Evolutionary conservation across 1,284 basidiomycete genomes (phyloP), one percentile per base, ranked within the genome.

Genomic region (Termitomyces sp.): DNA sequence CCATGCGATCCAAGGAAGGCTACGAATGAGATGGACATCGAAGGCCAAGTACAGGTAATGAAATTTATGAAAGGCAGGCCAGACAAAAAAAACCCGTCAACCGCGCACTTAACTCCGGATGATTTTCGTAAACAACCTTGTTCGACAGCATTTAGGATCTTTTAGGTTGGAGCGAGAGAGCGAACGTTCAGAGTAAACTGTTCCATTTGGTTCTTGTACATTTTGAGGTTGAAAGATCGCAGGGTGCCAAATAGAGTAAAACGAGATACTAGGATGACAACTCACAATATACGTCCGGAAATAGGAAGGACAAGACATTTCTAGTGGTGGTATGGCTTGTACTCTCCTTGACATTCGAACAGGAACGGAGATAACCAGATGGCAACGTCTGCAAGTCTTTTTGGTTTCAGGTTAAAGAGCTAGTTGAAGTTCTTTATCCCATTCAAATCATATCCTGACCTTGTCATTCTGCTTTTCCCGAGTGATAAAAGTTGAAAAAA

Each of bases 1-100:
- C 41, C 53, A 45, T 50, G 33, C 42, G 41, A 42, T 31, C 48
- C 41, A 48, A 50, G 34, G 48, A 50, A 41, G 41, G 17, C 24
- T 13, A 19, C 5, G 17, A 33, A 50, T 6, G 21, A 44, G 53
- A 31, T 47, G n/a, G 39, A 5, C 13, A 30, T 28, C 36, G 2
- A 28, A 49, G 40, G 26, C 12, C 4, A 17, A 1, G n/a, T n/a
- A n/a, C 33, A 33, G 33, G 33, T 42, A 52, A 44, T 50, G 47
- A 50, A 21, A 28, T 24, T 24, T 24, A 24, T 24, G 24, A 24
- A 24, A 21, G 13, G 17, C 26, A 45, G n/a, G 17, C 44, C 28
- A 13, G 21, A 1, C 19, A 12, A 30, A 34, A 44, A 43, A 44
- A 19, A 2, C 17, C 48, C 42, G 34, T 31, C 8, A 7, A 17